Conservation (phyloP, 169 alveolate species). For the Eimeria brunetti region DNA sequence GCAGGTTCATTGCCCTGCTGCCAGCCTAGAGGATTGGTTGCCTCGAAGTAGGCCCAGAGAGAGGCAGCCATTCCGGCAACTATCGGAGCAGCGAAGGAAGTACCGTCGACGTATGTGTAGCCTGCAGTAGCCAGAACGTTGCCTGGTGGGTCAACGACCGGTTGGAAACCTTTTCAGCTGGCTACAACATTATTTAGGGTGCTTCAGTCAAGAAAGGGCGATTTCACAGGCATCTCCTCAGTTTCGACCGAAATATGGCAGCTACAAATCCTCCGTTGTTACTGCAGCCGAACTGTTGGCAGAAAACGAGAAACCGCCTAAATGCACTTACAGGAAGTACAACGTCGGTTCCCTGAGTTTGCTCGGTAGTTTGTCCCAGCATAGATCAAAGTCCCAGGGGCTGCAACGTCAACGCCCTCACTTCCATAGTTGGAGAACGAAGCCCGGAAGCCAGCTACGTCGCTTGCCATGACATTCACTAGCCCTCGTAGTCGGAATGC, state of each 20-base stretch:
- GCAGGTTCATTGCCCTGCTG: conserved; percentile 19
- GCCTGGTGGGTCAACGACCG: background rate
- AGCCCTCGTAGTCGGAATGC: conserved; percentile 76
- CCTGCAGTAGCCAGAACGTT: conserved; percentile 28
- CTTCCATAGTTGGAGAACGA: conserved; percentile 80
- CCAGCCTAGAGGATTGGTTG: conserved; percentile 77
- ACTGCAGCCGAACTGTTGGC: background rate
- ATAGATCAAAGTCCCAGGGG: conserved; percentile 79
- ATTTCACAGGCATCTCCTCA: background rate
- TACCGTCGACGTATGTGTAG: conserved; percentile 85
- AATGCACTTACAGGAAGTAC: conserved; percentile 65
- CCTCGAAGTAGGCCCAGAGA: conserved; percentile 79
- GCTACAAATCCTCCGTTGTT: background rate
- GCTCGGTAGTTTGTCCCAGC: conserved; percentile 80
- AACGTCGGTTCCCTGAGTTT: conserved; percentile 67
- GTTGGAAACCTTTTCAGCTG: background rate
- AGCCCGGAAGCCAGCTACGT: conserved; percentile 75
- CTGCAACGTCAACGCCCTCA: conserved; percentile 79
- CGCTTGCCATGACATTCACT: conserved; percentile 74
- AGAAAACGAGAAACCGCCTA: background rate
- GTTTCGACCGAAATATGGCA: background rate
- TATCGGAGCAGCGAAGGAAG: conserved; percentile 87
- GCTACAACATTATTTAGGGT: background rate
- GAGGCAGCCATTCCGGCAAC: conserved; percentile 87
- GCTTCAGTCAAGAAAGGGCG: background rate